A percentile compares a stretch with the other conserved stretches of the same genome.
Evolutionary conservation across 805 yeast genomes (phyloP).

Genomic region (Cyberlindnera misumaiensis): DNA sequence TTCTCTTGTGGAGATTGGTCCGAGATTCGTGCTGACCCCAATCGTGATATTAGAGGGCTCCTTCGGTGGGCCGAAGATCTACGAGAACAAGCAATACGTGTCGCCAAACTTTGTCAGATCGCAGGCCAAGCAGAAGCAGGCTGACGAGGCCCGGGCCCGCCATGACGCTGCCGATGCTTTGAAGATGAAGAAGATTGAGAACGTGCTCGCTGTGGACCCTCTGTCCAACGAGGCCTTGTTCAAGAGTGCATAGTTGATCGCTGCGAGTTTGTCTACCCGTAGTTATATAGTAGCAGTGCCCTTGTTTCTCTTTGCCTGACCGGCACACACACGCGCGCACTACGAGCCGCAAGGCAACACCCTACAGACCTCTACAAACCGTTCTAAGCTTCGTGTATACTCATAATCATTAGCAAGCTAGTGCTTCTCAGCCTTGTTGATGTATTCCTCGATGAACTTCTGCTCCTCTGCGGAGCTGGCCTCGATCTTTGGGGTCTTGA

Average conservation of each 20-base stretch:
- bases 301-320: no score
- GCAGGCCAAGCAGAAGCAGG: slow-evolving; percentile 72
- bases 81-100: slow-evolving; percentile 93
- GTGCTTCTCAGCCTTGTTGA: slow-evolving; percentile 40
- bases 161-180: slow-evolving; percentile 72
- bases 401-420: slow-evolving; percentile 4
- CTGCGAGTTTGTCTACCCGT: not conserved
- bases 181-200: slow-evolving; percentile 70
- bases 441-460: slow-evolving; percentile 68
- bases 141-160: slow-evolving; percentile 70
- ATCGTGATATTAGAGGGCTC: slow-evolving; percentile 93
- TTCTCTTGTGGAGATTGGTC: slow-evolving; percentile 90
- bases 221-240: slow-evolving; percentile 72
- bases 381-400: no score
- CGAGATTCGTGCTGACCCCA: slow-evolving; percentile 88
- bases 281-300: no score
- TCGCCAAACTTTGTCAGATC: slow-evolving; percentile 95
- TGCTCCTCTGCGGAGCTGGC: slow-evolving; percentile 87
- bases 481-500: slow-evolving; percentile 55
- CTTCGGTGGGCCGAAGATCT: slow-evolving; percentile 95
- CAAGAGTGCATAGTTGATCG: slow-evolving; percentile 29
- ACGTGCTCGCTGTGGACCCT: slow-evolving; percentile 73
- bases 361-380: not conserved
- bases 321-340: no score
- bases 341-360: no score